Percentiles rank a stretch among this genome's conserved stretches.
Conservation (phyloP, 768 basidiomycete species). For the Roridomyces roridus region DNA sequence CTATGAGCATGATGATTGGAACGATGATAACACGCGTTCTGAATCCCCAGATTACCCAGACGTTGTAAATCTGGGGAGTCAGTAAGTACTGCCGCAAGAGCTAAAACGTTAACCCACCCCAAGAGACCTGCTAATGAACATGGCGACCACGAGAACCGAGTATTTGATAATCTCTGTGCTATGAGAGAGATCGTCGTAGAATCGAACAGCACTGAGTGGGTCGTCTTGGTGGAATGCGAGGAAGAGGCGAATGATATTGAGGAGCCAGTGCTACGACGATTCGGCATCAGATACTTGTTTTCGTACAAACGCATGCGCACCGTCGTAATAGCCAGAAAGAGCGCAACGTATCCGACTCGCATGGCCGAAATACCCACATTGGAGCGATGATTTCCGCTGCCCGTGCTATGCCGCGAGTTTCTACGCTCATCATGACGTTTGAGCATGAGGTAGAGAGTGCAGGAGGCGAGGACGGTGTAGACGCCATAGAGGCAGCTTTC, state of each 20-base stretch:
- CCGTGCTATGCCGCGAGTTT: too few species aligned
- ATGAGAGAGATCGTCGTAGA: conserved; percentile 5
- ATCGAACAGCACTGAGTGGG: background rate
- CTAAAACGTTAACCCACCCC: too few species aligned
- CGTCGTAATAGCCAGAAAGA: background rate
- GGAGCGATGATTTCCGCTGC: too few species aligned
- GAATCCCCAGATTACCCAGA: background rate
- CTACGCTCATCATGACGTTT: background rate
- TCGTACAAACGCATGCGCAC: background rate
- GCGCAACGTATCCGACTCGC: background rate
- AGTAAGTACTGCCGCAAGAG: too few species aligned
- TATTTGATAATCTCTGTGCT: conserved; percentile 5
- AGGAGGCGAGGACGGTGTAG: background rate
- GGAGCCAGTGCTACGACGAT: conserved; percentile 1
- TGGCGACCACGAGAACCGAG: background rate
- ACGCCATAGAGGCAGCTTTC: conserved; percentile 6
- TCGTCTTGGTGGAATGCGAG: background rate
- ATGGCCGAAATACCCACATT: background rate
- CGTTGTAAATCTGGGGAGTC: conserved; percentile 2
- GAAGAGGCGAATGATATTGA: background rate
- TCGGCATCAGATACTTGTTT: background rate
- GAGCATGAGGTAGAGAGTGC: background rate
- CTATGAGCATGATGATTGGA: background rate
- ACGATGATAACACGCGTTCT: background rate
- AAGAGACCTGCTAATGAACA: background rate